A percentile compares a stretch with the other conserved stretches of the same genome.
These are phyloP conservation scores for Plantago rigida DNA, from an alignment of 305 asterid species.

Conservation along the genomic window DNA sequence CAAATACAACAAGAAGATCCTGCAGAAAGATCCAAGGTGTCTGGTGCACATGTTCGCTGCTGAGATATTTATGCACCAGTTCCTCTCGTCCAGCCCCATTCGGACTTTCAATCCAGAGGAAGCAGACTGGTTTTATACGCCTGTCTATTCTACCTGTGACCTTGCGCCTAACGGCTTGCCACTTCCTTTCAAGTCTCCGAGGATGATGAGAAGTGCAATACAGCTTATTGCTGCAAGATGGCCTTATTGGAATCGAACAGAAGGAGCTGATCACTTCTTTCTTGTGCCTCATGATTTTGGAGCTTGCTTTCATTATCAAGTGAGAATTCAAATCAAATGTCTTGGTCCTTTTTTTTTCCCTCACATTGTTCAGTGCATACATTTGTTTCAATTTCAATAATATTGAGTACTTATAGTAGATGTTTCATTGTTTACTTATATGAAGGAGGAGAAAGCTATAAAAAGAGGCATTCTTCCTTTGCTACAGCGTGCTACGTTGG, in stretches of 20 bases:
- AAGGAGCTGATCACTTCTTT: constrained; percentile 75
- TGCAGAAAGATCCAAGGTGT: constrained; percentile 77
- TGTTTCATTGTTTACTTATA: no score
- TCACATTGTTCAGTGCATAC: no score
- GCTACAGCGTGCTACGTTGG: constrained; percentile 7
- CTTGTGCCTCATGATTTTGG: constrained; percentile 83
- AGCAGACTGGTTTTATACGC: constrained; percentile 80
- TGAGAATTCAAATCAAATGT: constrained; percentile 19
- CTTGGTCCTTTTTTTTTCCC: no score
- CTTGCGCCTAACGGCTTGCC: constrained; percentile 76
- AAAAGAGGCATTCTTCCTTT: constrained; percentile 7
- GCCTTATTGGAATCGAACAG: constrained; percentile 82
- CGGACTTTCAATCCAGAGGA: constrained; percentile 69
- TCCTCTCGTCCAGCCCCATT: constrained; percentile 66
- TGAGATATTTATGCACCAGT: constrained; percentile 73
- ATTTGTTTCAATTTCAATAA: neutral
- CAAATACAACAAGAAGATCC: constrained; percentile 67
- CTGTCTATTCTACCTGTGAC: constrained; percentile 70
- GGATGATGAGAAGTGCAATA: constrained; percentile 74
- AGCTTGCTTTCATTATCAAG: constrained; percentile 79
- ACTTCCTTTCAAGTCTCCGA: constrained; percentile 63
- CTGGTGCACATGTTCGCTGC: constrained; percentile 86
- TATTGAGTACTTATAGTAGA: no score
- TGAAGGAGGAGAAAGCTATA: constrained; percentile 8
- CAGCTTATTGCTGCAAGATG: constrained; percentile 60